phyloP scores from a whole-genome alignment of 768 basidiomycete species.

The Leccinum barrowsii region DNA sequence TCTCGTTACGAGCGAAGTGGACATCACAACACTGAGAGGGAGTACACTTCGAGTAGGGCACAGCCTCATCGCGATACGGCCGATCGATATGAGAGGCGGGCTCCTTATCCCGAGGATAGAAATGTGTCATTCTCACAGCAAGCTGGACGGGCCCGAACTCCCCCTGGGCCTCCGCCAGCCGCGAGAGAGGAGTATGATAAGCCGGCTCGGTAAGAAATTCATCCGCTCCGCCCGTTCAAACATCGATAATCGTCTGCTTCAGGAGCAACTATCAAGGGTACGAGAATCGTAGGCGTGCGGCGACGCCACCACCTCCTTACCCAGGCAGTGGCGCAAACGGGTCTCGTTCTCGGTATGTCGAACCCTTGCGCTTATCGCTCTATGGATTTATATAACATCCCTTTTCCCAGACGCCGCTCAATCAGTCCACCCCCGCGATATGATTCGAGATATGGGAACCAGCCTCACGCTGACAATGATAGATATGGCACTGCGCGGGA shows the following conservation, averaged over 20 bases:
- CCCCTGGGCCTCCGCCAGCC: constrained; percentile 54
- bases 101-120: constrained; percentile 40
- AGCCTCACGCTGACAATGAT: constrained; percentile 37
- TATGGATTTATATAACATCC: neutral
- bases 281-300: constrained; percentile 47
- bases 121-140: constrained; percentile 41
- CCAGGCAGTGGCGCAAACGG: constrained; percentile 43
- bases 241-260: neutral
- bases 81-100: constrained; percentile 60
- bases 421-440: constrained; percentile 59
- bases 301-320: constrained; percentile 51
- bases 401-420: constrained; percentile 58
- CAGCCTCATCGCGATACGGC: constrained; percentile 45
- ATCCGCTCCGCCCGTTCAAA: neutral
- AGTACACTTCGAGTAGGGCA: constrained; percentile 46
- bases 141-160: constrained; percentile 48
- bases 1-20: constrained; percentile 52
- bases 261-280: constrained; percentile 18
- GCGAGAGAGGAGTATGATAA: constrained; percentile 64
- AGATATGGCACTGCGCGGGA: constrained; percentile 43
- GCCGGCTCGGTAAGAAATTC: constrained; percentile 47
- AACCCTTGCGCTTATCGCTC: neutral
- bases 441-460: constrained; percentile 51
- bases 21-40: constrained; percentile 32
- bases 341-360: constrained; percentile 38